Evolutionary conservation across 257 asterid genomes (phyloP), one percentile per base, ranked within the genome.

Genomic region (Knoxia roxburghii): DNA sequence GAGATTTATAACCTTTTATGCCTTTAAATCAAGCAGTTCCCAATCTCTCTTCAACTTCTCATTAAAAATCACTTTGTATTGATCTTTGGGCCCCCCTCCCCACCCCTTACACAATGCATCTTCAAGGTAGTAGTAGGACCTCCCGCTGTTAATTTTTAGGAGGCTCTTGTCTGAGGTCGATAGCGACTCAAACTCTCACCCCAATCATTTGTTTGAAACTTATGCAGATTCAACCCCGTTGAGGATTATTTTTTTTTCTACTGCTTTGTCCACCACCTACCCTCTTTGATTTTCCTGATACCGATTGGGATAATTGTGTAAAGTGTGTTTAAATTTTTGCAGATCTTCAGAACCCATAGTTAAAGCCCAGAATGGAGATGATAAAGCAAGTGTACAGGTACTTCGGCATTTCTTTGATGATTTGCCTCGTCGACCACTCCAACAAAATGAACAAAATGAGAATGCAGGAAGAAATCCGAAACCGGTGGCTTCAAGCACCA

Each of bases 401-500:
- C 96, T 90, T 10, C 79, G 89, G 0, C 90, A 55, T 71, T 93
- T 93, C 81, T 82, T 93, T 27, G 95, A 90, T 48, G 97, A 86
- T 50, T 90, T 96, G 97, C 93, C 96, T 11, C 76, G 78, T 5
- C 76, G 77, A 54, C 75, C 91, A 35, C 77, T 77, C 7, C 80
- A 80, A 4, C 87, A 87, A 13, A 39, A 75, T 27, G 82, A 80
- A 4, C 87, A 87, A 13, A 39, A 75, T 27, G 82, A 77, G 3
- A 69, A 75, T 35, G 67, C 72, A 0, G 61, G 70, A 39, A 73
- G 67, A 56, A 65, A 62, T 52, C 46, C 67, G 0, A 71, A 63
- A 56, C 54, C 82, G 0, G 53, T 75, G 26, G 48, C 79, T 49
- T 73, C 82, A n/a, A 50, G 86, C 3, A 83, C 96, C 18, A 77